Evolutionary conservation across 441 rosid genomes (phyloP).

Genomic region (Hura crepitans): DNA sequence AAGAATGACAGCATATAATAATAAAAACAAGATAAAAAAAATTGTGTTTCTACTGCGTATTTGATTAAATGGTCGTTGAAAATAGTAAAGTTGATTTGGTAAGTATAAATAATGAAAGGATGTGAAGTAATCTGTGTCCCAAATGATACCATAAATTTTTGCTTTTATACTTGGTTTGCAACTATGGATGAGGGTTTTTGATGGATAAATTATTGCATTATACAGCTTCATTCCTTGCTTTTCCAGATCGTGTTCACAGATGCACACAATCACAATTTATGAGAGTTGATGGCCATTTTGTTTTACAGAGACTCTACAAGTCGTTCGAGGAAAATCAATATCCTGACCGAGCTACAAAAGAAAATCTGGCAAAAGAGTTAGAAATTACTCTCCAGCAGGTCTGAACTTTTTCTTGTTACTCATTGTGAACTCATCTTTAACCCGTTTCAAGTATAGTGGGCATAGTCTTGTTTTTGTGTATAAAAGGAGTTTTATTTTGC

Average conservation of each 20-base stretch:
- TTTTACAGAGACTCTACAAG: conserved; percentile 53
- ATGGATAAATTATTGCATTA: not conserved
- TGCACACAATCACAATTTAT: not conserved
- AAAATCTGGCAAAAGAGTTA: conserved; percentile 63
- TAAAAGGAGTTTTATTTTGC: conserved; percentile 16
- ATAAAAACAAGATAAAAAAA: too few relatives aligned
- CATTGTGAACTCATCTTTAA: not conserved
- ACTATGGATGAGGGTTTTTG: not conserved
- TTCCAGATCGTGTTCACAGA: not conserved
- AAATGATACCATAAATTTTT: not conserved
- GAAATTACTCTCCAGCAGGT: conserved; percentile 66
- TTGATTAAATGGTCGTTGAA: not conserved
- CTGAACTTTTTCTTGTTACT: conserved; percentile 16
- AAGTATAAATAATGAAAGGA: not conserved
- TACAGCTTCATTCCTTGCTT: not conserved
- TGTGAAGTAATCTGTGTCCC: not conserved
- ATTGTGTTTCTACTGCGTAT: not conserved
- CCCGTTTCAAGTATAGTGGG: not conserved
- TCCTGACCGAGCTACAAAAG: conserved; percentile 60
- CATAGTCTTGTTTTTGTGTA: not conserved
- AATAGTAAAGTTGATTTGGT: not conserved
- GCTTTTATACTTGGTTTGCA: not conserved
- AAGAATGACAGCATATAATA: too few relatives aligned
- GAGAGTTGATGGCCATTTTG: conserved; percentile 17
- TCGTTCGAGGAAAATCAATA: conserved; percentile 61